Base-by-base conservation (phyloP, 176 grass and related monocot genomes). In the Guadua angustifolia region DNA sequence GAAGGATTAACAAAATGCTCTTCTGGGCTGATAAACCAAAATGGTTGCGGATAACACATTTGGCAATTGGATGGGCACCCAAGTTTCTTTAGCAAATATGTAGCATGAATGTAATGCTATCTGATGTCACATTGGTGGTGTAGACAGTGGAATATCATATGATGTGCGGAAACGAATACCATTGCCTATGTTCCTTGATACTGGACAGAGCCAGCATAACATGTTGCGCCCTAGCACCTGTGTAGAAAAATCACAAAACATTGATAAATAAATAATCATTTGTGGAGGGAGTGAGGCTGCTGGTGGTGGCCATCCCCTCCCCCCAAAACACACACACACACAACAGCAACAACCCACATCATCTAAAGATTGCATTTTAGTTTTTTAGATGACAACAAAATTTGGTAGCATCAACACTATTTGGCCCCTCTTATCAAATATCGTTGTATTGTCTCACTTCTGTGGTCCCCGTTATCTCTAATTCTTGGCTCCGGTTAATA, bases 181-280 rank as follows among this genome's bases (percentile, higher is more conserved):
- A 40, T 90, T 88, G 42, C 91, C 85, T 57, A 82, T 86, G 69
- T 87, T 84, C 78, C 79, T 91, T 46, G 92, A 86, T 76, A 79
- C 39, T 66, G 93, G 90, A 60, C 92, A 93, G 25, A 86, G 53
- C 92, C 95, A 98, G 88, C 87, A 95, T 11, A 94, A 77, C 33
- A 93, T 75, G 73, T 93, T 98, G 21, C 82, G 85, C 51, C 95
- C 95, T 74, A 98, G 69, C 8, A 98, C 89, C 95, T 92, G 86
- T 56, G 19, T 38, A 63, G 19, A 72, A 80, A 72, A 69, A 51
- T 29, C 32, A 51, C 1, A 73, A 76, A 89, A 55, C 40, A 22
- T 42, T 25, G 10, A 44, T 45, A 79, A 44, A 56, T n/a, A 8
- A 33, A 26, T 61, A 9, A 42, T 42, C 7, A 42, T 42, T 7